Conservation (phyloP, 352 stramenopile species). For the Globisporangium cystogenes region DNA sequence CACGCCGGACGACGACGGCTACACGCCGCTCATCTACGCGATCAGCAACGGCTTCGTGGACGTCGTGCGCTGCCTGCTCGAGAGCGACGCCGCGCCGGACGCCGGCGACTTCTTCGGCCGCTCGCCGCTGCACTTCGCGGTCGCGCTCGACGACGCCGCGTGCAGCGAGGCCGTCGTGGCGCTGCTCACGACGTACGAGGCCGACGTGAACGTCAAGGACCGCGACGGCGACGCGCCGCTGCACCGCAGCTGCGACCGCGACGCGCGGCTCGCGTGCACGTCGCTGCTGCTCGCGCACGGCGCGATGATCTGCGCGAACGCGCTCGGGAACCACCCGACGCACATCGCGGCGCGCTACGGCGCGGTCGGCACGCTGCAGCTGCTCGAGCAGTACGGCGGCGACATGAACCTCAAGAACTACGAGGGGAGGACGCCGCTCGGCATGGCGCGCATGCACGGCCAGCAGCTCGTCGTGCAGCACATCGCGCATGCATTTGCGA, state of each 20-base stretch:
- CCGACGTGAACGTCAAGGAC: conserved; percentile 68
- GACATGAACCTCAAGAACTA: conserved; percentile 88
- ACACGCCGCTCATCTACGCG: conserved; percentile 78
- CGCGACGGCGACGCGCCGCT: conserved; percentile 61
- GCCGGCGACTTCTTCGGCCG: conserved; percentile 61
- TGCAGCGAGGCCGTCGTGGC: conserved; percentile 32
- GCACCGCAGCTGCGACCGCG: conserved; percentile 49
- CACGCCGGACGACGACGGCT: conserved; percentile 54
- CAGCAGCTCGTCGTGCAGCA: conserved; percentile 55
- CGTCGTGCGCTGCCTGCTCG: conserved; percentile 47
- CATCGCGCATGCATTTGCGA: conserved; percentile 51
- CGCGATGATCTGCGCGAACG: conserved; percentile 46
- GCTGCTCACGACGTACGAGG: conserved; percentile 59
- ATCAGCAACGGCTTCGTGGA: conserved; percentile 49
- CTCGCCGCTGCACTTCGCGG: conserved; percentile 63
- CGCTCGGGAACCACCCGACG: conserved; percentile 59
- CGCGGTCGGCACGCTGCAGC: conserved; percentile 55
- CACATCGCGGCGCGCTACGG: conserved; percentile 62
- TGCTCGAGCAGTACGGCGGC: conserved; percentile 71
- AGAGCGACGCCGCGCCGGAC: conserved; percentile 46
- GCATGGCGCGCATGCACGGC: conserved; percentile 65
- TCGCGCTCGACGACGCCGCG: conserved; percentile 18
- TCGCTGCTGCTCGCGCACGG: conserved; percentile 54
- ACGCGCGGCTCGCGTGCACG: conserved; percentile 44
- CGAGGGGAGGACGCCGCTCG: conserved; percentile 66